Evolutionary conservation across 495 filamentous ascomycete species (phyloP).

Genomic region (Xylaria telfairii): DNA sequence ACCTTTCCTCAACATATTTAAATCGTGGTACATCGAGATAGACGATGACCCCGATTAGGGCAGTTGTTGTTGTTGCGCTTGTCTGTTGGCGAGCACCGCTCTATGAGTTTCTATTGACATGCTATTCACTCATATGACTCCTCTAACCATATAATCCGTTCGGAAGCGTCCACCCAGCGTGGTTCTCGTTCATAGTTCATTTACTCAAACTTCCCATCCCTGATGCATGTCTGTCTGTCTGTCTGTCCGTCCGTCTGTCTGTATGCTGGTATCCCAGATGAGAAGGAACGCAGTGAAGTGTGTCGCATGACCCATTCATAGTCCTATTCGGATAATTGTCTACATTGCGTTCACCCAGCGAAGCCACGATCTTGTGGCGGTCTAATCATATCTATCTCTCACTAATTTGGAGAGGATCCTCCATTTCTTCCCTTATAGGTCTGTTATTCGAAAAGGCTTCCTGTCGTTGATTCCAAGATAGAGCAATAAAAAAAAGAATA

Average conservation of each 20-base stretch:
- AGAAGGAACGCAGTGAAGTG: neutral
- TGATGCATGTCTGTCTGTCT: conserved; percentile 14
- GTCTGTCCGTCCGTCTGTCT: conserved; percentile 9
- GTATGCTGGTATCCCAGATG: conserved; percentile 10
- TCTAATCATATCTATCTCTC: neutral
- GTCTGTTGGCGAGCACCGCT: neutral
- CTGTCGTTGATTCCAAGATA: neutral
- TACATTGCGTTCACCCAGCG: conserved; percentile 2
- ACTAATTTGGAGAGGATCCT: neutral
- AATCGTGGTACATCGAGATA: neutral
- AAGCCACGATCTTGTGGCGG: neutral
- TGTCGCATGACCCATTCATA: neutral
- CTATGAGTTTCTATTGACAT: conserved; percentile 17
- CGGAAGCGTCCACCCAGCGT: neutral
- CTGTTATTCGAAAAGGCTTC: neutral
- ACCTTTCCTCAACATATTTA: neutral
- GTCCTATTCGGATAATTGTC: conserved; percentile 1
- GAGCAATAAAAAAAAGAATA: conserved; percentile 6
- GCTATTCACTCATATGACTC: conserved; percentile 9
- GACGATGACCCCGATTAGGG: neutral
- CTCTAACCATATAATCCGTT: conserved; percentile 17
- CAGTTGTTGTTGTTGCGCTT: neutral
- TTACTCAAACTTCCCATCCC: conserved; percentile 16
- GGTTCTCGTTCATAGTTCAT: conserved; percentile 4
- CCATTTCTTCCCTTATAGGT: neutral